Evolutionary conservation across 257 asterid genomes (phyloP).

Genomic region (Cordia subcordata): DNA sequence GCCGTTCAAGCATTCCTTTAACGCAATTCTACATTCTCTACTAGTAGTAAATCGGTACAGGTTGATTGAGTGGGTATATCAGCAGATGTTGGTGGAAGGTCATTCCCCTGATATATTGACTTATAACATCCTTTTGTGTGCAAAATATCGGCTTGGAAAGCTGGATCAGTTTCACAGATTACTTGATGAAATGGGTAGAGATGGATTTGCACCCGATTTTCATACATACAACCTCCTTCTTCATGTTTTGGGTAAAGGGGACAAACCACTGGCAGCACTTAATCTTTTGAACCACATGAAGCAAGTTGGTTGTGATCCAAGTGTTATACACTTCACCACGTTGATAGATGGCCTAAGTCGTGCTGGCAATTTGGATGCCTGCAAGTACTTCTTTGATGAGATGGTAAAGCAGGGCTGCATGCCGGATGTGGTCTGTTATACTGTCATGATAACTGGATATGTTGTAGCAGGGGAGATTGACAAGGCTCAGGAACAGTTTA

Average conservation of each 20-base stretch:
- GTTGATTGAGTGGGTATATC: slow-evolving; percentile 92
- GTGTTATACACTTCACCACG: slow-evolving; percentile 83
- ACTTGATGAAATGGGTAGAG: slow-evolving; percentile 75
- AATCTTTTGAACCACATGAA: slow-evolving; percentile 91
- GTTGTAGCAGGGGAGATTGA: slow-evolving; percentile 68
- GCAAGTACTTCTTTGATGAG: slow-evolving; percentile 69
- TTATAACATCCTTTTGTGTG: slow-evolving; percentile 79
- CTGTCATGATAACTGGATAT: slow-evolving; percentile 86
- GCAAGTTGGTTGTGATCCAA: slow-evolving; percentile 63
- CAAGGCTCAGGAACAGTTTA: slow-evolving; percentile 57
- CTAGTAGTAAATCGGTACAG: slow-evolving; percentile 54
- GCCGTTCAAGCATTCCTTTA: slow-evolving; percentile 74
- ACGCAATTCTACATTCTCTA: slow-evolving; percentile 78
- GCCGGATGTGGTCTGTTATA: slow-evolving; percentile 89
- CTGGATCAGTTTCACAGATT: slow-evolving; percentile 69
- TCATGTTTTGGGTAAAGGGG: slow-evolving; percentile 77
- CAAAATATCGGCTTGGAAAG: slow-evolving; percentile 81
- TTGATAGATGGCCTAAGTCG: slow-evolving; percentile 91
- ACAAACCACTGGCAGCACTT: slow-evolving; percentile 77
- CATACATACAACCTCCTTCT: slow-evolving; percentile 87
- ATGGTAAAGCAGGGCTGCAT: slow-evolving; percentile 58
- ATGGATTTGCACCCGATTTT: slow-evolving; percentile 78
- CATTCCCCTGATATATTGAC: slow-evolving; percentile 82
- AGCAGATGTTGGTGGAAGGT: slow-evolving; percentile 70
- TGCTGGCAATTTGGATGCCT: slow-evolving; percentile 86